Conservation (phyloP, 495 filamentous ascomycete species). For the Aspergillus ellipticus region DNA sequence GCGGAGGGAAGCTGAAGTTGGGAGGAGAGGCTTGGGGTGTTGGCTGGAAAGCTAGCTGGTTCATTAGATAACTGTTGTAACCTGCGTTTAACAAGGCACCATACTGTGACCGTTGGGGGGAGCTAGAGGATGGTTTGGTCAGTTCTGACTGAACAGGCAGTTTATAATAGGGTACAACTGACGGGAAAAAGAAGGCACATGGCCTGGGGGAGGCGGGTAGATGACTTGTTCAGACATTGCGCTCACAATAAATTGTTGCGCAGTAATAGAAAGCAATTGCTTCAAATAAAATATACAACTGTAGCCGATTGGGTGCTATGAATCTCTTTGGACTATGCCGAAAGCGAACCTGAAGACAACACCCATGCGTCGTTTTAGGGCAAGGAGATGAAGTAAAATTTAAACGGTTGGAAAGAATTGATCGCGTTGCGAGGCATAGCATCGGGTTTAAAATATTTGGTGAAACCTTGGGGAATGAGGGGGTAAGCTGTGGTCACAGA, state of each 20-base stretch:
- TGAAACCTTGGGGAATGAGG: neutral
- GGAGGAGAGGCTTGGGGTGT: constrained; percentile 10
- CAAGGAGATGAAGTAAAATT: neutral
- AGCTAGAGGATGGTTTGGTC: neutral
- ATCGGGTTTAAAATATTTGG: neutral
- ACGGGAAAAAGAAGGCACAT: constrained; percentile 10
- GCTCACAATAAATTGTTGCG: neutral
- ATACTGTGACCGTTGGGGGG: constrained; percentile 7
- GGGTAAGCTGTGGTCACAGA: neutral
- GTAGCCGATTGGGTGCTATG: neutral
- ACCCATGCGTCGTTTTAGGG: neutral
- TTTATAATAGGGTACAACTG: neutral
- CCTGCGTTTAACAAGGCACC: neutral
- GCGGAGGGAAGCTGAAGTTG: constrained; percentile 11
- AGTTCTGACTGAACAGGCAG: neutral
- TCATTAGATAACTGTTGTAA: neutral
- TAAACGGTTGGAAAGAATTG: neutral
- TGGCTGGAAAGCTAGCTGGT: constrained; percentile 9
- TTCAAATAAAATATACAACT: neutral
- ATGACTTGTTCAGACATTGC: constrained; percentile 11
- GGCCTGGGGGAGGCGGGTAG: constrained; percentile 13
- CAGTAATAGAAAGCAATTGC: neutral
- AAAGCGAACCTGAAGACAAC: neutral
- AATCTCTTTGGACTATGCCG: neutral
- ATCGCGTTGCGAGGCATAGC: neutral